Evolutionary conservation across 2,329 filamentous ascomycete genomes (phyloP).

Genomic region (Huntiella omanensis): DNA sequence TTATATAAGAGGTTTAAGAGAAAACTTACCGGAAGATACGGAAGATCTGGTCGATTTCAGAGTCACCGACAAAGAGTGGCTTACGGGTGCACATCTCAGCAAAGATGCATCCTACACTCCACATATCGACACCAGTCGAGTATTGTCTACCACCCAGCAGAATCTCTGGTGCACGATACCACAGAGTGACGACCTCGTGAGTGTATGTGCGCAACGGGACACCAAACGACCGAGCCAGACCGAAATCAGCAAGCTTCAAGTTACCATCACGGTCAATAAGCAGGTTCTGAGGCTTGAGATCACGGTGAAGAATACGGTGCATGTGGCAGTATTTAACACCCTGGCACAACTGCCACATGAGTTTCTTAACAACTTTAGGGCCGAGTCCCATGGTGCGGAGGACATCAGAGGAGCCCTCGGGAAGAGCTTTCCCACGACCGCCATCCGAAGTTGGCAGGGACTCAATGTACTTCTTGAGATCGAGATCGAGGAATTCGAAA

Average conservation of each 20-base stretch:
- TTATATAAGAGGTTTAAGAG: neutral
- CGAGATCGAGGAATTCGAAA: slow-evolving; percentile 77
- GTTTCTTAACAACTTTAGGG: slow-evolving; percentile 72
- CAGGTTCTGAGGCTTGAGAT: slow-evolving; percentile 80
- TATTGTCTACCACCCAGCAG: slow-evolving; percentile 80
- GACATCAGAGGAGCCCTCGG: slow-evolving; percentile 50
- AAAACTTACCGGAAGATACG: slow-evolving; percentile 43
- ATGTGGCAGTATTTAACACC: slow-evolving; percentile 79
- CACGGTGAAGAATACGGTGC: slow-evolving; percentile 70
- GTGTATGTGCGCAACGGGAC: slow-evolving; percentile 83
- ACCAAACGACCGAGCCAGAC: slow-evolving; percentile 74
- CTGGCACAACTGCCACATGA: slow-evolving; percentile 74
- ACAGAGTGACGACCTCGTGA: slow-evolving; percentile 85
- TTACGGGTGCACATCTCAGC: slow-evolving; percentile 93
- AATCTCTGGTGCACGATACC: slow-evolving; percentile 85
- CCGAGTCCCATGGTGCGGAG: slow-evolving; percentile 53
- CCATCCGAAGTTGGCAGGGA: slow-evolving; percentile 67
- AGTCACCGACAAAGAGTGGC: slow-evolving; percentile 80
- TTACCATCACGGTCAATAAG: slow-evolving; percentile 75
- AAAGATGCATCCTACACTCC: slow-evolving; percentile 87
- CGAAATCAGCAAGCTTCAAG: slow-evolving; percentile 79
- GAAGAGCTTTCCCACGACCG: slow-evolving; percentile 67
- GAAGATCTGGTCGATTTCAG: slow-evolving; percentile 33
- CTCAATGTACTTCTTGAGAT: slow-evolving; percentile 95
- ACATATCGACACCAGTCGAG: slow-evolving; percentile 89